Base-by-base conservation (phyloP, 139 green algal genomes). In the Monoraphidium neglectum region DNA sequence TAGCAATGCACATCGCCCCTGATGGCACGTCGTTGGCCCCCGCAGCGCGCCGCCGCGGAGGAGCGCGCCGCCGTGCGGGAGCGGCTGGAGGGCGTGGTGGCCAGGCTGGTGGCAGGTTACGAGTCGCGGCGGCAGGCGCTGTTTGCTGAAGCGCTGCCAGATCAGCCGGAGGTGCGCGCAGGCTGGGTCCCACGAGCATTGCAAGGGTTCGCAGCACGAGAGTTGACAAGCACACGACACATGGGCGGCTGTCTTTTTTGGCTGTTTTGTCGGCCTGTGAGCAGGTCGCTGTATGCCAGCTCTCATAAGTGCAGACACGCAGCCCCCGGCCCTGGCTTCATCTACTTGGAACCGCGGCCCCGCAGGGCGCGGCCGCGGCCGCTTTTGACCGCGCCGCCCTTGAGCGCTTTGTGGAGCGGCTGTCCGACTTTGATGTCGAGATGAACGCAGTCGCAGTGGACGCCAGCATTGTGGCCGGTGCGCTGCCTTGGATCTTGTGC, bases 341-440 rank as follows among this genome's bases (percentile, higher is more conserved):
- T n/a, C n/a, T n/a, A n/a, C n/a, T n/a, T n/a, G 54, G 82, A 70
- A 67, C 59, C n/a, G 57, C 46, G 47, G 57, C 46, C 3, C 21
- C 37, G 24, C 1, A 30, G 51, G 28, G 18, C n/a, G 67, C 21
- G 28, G 12, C 43, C 59, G 51, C 24, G n/a, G 53, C 26, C 30
- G 77, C 78, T 24, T 88, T 74, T 71, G 57, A 71, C 37, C 28
- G 32, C 4, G 70, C 37, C 13, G 62, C 49, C 12, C 26, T 79
- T 47, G 16, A 16, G 33, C 10, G 3, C 3, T 79, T 79, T 32
- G 46, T 93, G 26, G 77, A 88, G 32, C 40, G 76, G 4, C 70
- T 95, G 57, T 90, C 87, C 0, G 83, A 89, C 35, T 97, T 97
- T 85, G 92, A 97, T 74, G 68, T 78, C 18, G 46, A 70, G 10